Conservation (phyloP, 2,329 filamentous ascomycete genomes). For the Curvularia verruculosa region DNA sequence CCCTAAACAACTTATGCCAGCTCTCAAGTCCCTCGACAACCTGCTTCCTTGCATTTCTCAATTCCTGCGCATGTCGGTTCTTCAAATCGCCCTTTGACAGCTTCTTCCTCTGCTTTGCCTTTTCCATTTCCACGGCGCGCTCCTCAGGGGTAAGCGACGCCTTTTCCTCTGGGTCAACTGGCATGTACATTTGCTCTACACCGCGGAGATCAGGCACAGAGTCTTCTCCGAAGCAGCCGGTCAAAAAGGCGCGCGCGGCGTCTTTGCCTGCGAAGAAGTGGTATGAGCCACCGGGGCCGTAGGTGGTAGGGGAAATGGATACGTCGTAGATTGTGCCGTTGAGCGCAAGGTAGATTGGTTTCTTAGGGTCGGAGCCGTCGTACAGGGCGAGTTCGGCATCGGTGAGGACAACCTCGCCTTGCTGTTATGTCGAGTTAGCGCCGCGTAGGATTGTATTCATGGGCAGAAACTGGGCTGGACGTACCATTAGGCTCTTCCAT, state of each 20-base stretch:
- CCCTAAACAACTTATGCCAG: slow-evolving; percentile 81
- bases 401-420: slow-evolving; percentile 71
- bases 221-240: slow-evolving; percentile 89
- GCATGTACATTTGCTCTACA: slow-evolving; percentile 81
- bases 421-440: slow-evolving; percentile 36
- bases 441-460: too few relatives aligned
- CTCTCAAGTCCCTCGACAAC: slow-evolving; percentile 73
- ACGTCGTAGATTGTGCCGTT: slow-evolving; percentile 89
- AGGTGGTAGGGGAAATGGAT: slow-evolving; percentile 59
- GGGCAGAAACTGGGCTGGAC: not conserved
- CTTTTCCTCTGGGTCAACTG: slow-evolving; percentile 63
- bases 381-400: slow-evolving; percentile 74
- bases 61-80: slow-evolving; percentile 66
- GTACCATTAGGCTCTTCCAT: slow-evolving; percentile 43
- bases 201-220: slow-evolving; percentile 82
- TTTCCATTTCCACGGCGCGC: slow-evolving; percentile 35
- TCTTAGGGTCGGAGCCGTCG: slow-evolving; percentile 75
- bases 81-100: slow-evolving; percentile 50
- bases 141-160: slow-evolving; percentile 28
- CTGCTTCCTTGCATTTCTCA: slow-evolving; percentile 66
- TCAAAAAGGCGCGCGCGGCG: slow-evolving; percentile 86
- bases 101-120: slow-evolving; percentile 28
- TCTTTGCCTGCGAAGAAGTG: slow-evolving; percentile 85
- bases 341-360: slow-evolving; percentile 88
- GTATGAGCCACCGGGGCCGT: slow-evolving; percentile 80